phyloP scores from a whole-genome alignment of 208 protist species.

The Porcisia deanei region DNA sequence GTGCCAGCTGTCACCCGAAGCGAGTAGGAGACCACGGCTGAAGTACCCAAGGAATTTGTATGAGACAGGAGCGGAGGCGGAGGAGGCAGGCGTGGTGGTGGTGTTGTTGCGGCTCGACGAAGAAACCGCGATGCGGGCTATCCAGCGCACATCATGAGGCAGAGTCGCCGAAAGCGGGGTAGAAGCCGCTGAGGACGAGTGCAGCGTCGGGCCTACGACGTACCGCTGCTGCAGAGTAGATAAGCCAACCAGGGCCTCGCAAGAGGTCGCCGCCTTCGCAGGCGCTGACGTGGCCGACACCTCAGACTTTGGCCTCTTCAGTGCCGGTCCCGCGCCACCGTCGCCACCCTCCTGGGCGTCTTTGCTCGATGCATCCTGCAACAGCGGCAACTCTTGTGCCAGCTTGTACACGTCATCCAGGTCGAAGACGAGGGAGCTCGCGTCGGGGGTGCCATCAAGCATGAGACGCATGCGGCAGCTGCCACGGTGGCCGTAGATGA shows the following conservation, averaged over 20 bases:
- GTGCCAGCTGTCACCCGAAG: conserved; percentile 52
- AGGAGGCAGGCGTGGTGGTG: neutral
- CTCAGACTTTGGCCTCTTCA: conserved; percentile 12
- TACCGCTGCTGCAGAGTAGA: conserved; percentile 31
- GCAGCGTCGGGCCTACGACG: conserved; percentile 14
- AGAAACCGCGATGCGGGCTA: conserved; percentile 25
- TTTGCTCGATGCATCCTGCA: conserved; percentile 6
- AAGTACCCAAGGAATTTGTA: conserved; percentile 59
- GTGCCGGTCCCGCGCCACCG: neutral
- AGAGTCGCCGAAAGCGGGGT: conserved; percentile 30
- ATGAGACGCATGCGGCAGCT: conserved; percentile 41
- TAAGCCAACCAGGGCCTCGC: conserved; percentile 22
- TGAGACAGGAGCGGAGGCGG: neutral
- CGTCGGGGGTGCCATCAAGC: conserved; percentile 62
- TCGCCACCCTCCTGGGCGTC: neutral
- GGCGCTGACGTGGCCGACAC: neutral
- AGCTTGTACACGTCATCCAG: conserved; percentile 28
- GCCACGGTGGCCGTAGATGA: conserved; percentile 48
- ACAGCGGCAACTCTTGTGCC: conserved; percentile 26
- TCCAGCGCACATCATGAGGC: conserved; percentile 50
- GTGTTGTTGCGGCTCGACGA: neutral
- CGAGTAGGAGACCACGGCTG: conserved; percentile 67
- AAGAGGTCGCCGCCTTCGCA: conserved; percentile 7
- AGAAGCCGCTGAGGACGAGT: conserved; percentile 14
- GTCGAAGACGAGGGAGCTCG: conserved; percentile 35